Percentiles rank a stretch among this genome's conserved stretches.
Conservation (phyloP, 352 stramenopile species). For the Peronosclerospora sorghi region DNA sequence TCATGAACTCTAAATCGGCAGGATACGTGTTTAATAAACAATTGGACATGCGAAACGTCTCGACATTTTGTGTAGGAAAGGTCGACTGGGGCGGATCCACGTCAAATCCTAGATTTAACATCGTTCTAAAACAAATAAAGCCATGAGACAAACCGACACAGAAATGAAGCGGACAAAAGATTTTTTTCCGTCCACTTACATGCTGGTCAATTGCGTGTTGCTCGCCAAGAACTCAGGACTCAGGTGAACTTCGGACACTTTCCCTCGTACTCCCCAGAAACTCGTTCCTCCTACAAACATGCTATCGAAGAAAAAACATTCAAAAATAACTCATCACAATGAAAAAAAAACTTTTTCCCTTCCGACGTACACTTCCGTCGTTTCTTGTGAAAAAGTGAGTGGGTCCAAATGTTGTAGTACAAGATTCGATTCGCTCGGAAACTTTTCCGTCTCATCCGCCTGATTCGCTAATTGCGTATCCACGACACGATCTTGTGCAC, state of each 20-base stretch:
- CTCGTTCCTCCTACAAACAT: slow-evolving; percentile 41
- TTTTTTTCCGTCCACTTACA: slow-evolving; percentile 1
- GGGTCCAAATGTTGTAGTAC: slow-evolving; percentile 27
- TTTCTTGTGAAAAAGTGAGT: slow-evolving; percentile 24
- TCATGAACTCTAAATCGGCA: slow-evolving; percentile 38
- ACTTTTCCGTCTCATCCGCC: slow-evolving; percentile 13
- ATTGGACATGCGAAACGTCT: slow-evolving; percentile 44
- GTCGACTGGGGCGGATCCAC: slow-evolving; percentile 24
- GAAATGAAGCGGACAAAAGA: too few relatives aligned
- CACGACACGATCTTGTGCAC: not conserved
- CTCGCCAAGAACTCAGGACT: slow-evolving; percentile 19
- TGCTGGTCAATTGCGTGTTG: slow-evolving; percentile 30
- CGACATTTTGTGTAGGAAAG: slow-evolving; percentile 23
- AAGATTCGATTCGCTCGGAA: slow-evolving; percentile 30
- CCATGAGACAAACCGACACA: not conserved
- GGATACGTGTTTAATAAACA: slow-evolving; percentile 41
- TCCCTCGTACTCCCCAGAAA: slow-evolving; percentile 31
- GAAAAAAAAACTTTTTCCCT: too few relatives aligned
- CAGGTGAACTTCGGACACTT: slow-evolving; percentile 29
- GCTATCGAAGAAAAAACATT: slow-evolving; percentile 1
- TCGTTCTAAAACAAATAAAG: slow-evolving; percentile 10
- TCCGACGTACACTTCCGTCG: slow-evolving; percentile 1
- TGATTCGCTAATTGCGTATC: too few relatives aligned
- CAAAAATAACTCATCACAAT: too few relatives aligned
- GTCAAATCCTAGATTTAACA: slow-evolving; percentile 45